These are phyloP conservation scores for Calonectria henricotiae DNA, from an alignment of 2,329 filamentous ascomycete species.

Conservation along the genomic window DNA sequence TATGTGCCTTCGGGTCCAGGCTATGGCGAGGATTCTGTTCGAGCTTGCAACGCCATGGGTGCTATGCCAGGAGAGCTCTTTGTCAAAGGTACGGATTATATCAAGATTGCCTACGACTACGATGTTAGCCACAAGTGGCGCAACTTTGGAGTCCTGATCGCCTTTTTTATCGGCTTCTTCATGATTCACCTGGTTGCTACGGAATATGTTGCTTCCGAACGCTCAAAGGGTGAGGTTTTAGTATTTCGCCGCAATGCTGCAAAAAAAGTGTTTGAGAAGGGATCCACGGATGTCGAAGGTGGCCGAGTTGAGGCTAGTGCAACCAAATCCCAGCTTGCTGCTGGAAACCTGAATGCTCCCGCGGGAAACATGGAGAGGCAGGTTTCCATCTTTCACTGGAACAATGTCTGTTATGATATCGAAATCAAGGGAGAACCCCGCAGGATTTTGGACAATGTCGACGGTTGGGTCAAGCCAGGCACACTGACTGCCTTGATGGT, in stretches of 20 bases:
- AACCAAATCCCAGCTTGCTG: neutral
- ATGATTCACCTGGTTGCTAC: constrained; percentile 42
- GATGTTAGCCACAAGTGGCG: constrained; percentile 38
- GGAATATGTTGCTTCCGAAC: constrained; percentile 43
- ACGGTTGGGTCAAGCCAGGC: constrained; percentile 82
- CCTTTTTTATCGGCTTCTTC: constrained; percentile 32
- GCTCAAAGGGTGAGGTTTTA: constrained; percentile 47
- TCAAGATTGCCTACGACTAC: constrained; percentile 35
- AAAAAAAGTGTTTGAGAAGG: constrained; percentile 18
- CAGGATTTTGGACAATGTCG: constrained; percentile 78
- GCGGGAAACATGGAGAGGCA: constrained; percentile 34
- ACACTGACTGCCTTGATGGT: constrained; percentile 80
- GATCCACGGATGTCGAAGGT: neutral
- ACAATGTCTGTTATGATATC: constrained; percentile 81
- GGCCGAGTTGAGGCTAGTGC: constrained; percentile 25
- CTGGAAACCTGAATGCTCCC: neutral
- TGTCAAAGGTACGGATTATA: constrained; percentile 34
- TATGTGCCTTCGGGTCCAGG: constrained; percentile 1
- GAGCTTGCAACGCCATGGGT: constrained; percentile 17
- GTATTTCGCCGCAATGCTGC: constrained; percentile 38
- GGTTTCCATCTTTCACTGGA: constrained; percentile 75
- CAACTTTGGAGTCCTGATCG: constrained; percentile 41
- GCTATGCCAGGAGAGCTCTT: neutral
- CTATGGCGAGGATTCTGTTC: neutral
- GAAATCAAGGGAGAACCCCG: constrained; percentile 76